Evolutionary conservation across 2,329 filamentous ascomycete genomes (phyloP), one percentile per base, ranked within the genome.

Genomic region (Endothia cerciana): DNA sequence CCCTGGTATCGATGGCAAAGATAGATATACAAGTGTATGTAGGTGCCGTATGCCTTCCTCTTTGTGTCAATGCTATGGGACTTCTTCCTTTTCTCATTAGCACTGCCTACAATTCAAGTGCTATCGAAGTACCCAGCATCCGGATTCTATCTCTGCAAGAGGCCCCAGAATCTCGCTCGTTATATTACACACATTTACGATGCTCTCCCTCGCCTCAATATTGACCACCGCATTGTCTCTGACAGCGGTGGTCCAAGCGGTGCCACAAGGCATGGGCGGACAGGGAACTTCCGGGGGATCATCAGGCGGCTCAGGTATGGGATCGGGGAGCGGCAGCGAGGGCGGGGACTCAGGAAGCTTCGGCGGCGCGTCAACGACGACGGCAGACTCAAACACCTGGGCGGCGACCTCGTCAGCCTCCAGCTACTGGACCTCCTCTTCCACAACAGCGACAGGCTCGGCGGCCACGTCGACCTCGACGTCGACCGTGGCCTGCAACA

Each of bases 401-500:
- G 36, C 38, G n/a, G 4, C 56, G 4, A 38, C 25, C 30, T 55
- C 63, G 10, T 56, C 61, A 6, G 22, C 66, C 13, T 53, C 60
- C 22, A 30, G 30, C 8, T 58, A 55, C 57, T 60, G 41, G 58
- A 11, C 28, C 2, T 45, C 61, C 19, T 49, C 61, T 13, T 62
- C 64, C 49, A 56, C 66, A 41, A 45, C 66, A 43, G 53, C 60
- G 8, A 62, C 60, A 28, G 36, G 45, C 36, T 53, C 60, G 22
- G 65, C 61, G 41, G 63, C 63, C 2, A 53, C 63, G 13, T 43
- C 71, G 4, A 38, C 69, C 8, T 69, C 75, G 64, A 63, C 75
- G 70, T 67, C 79, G 70, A 67, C 76, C 13, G 78, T 77, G 28
- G 87, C 88, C 40, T 95, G 92, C 85, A 95, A 95, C 80, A 94